Evolutionary conservation across 2,329 filamentous ascomycete genomes (phyloP).

Genomic region (Sclerotiophoma versabilis): DNA sequence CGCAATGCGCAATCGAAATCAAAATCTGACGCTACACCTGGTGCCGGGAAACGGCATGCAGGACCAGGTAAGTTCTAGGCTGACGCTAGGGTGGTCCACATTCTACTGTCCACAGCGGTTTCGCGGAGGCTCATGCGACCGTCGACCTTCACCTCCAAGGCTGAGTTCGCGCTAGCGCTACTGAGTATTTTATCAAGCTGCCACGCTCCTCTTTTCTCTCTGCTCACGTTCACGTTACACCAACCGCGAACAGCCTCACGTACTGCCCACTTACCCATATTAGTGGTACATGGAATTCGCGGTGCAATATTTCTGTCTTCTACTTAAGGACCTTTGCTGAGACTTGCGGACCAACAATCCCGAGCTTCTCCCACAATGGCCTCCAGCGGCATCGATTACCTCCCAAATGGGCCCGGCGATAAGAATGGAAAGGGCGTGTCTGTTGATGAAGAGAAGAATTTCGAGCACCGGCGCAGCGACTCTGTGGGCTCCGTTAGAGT

Average conservation of each 20-base stretch:
- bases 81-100: conserved; percentile 15
- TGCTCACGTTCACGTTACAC: conserved; percentile 12
- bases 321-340: conserved; percentile 45
- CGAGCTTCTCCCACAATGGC: conserved; percentile 35
- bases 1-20: background rate
- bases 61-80: conserved; percentile 5
- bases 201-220: conserved; percentile 25
- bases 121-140: conserved; percentile 21
- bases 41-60: conserved; percentile 5
- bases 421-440: conserved; percentile 19
- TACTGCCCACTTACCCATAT: conserved; percentile 4
- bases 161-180: conserved; percentile 25
- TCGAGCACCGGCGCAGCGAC: conserved; percentile 34
- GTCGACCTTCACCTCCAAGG: conserved; percentile 9
- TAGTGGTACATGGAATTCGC: conserved; percentile 42
- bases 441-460: conserved; percentile 39
- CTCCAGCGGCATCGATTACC: conserved; percentile 44
- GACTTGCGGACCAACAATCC: conserved; percentile 7
- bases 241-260: conserved; percentile 18
- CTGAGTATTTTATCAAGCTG: conserved; percentile 31
- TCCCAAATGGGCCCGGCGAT: conserved; percentile 14
- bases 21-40: background rate
- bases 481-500: conserved; percentile 36
- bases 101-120: conserved; percentile 9
- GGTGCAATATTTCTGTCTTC: conserved; percentile 44